These are phyloP conservation scores for Selenicereus undatus DNA, from an alignment of 148 eudicot genomes.

Conservation along the genomic window DNA sequence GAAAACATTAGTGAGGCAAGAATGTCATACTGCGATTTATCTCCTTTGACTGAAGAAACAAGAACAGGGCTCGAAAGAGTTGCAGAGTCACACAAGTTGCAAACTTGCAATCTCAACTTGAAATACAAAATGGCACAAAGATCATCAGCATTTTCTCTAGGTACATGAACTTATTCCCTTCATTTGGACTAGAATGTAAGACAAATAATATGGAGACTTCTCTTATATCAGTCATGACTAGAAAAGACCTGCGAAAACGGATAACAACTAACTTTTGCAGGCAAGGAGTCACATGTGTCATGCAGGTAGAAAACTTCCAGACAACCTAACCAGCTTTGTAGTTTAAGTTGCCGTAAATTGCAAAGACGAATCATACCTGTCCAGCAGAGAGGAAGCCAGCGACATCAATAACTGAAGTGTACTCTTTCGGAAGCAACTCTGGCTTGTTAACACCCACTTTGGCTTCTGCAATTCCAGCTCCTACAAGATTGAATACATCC, in stretches of 20 bases:
- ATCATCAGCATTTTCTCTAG: background rate
- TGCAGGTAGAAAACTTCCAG: background rate
- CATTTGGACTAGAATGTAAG: background rate
- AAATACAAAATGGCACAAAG: background rate
- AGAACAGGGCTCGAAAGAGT: background rate
- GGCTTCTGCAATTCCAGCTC: conserved; percentile 72
- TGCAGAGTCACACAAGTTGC: background rate
- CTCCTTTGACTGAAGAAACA: background rate
- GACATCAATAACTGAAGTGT: conserved; percentile 78
- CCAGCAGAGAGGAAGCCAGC: conserved; percentile 97
- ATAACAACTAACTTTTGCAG: background rate
- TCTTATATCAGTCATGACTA: background rate
- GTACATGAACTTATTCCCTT: background rate
- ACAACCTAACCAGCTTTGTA: background rate
- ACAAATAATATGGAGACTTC: background rate
- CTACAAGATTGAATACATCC: conserved; percentile 39
- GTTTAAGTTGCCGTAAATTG: background rate
- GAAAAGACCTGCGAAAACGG: background rate
- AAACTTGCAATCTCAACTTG: background rate
- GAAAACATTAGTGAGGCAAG: background rate
- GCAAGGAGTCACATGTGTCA: background rate
- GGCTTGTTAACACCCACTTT: conserved; percentile 92
- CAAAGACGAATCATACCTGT: conserved; percentile 44
- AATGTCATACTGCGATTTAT: background rate
- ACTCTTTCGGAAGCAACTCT: conserved; percentile 83